phyloP scores from a whole-genome alignment of 768 basidiomycete species.

The Phylloporus sp. region DNA sequence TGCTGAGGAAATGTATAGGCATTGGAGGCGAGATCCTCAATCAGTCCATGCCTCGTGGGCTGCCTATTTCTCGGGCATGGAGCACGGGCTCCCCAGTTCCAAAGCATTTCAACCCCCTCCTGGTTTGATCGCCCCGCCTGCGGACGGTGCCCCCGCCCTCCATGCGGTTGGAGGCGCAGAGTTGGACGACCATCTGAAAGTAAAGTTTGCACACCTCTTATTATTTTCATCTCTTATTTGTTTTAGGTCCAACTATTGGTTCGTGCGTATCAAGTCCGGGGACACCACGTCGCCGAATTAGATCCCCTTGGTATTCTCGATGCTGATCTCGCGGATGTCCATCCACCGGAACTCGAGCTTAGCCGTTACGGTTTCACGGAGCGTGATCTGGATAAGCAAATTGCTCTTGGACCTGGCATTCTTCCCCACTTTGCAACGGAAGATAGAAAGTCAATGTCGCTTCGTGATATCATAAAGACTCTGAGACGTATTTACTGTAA shows the following conservation, averaged over 20 bases:
- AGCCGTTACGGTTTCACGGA: conserved; percentile 95
- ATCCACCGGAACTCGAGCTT: conserved; percentile 88
- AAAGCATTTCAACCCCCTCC: conserved; percentile 88
- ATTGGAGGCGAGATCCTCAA: conserved; percentile 84
- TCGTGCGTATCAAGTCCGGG: conserved; percentile 97
- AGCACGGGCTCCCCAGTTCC: conserved; percentile 72
- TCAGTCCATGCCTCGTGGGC: conserved; percentile 95
- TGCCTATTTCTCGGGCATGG: conserved; percentile 89
- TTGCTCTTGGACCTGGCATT: conserved; percentile 92
- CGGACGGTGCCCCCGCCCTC: conserved; percentile 77
- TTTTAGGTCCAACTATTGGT: conserved; percentile 92
- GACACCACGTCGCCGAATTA: conserved; percentile 92
- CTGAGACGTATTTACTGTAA: conserved; percentile 92
- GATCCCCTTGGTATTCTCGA: conserved; percentile 94
- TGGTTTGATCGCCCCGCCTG: conserved; percentile 58
- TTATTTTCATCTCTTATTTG: background rate
- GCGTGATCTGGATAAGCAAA: conserved; percentile 89
- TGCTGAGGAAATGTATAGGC: conserved; percentile 93
- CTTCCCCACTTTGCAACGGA: conserved; percentile 90
- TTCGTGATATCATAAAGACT: conserved; percentile 87
- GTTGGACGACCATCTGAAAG: conserved; percentile 93
- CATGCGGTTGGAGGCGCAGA: conserved; percentile 66
- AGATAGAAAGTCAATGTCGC: conserved; percentile 80
- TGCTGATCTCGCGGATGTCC: conserved; percentile 72
- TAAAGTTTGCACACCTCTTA: conserved; percentile 28